Base-by-base conservation (phyloP, 495 filamentous ascomycete species). In the Aspergillus homomorphus region DNA sequence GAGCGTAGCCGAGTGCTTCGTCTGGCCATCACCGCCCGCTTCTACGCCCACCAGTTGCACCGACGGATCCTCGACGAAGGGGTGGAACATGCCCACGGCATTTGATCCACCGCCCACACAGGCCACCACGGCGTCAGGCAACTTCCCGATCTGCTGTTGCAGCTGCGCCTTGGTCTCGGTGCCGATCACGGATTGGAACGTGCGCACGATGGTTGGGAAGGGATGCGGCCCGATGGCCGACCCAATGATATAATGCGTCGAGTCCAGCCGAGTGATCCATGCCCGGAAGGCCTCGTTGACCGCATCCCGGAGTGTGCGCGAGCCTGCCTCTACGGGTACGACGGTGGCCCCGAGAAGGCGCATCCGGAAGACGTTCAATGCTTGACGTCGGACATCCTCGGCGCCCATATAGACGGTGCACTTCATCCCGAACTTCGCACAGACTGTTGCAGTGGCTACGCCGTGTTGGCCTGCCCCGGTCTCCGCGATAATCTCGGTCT, bases 381-480 rank as follows among this genome's bases (percentile, higher is more conserved):
- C 92, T 71, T 98, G 92, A 54, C 92, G 85, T 18, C 91, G 83
- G 30, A 98, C 91, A 71, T 98, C 92, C 70, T 96, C 91, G 18
- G 89, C 91, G 58, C 92, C 92, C 92, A 98, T 98, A 76, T 89
- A 96, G 44, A 98, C 86, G 21, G 89, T 93, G 69, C 92, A 98
- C 66, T 92, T 87, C 89, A 98, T 89, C 66, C 90, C 91, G 65
- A 98, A 96, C 70, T 94, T 94, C 58, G 92, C 92, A 60, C 92
- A 96, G n/a, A 95, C 91, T 0, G 92, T 96, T 0, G 92, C 92
- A 10, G 91, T 95, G 4, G 92, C 92, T 15, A 98, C 93, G 76
- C 92, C 92, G 73, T 98, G 92, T 69, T 97, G 92, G 26, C 92
- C 92, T n/a, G 92, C 92, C 53, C 92, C 92, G 12, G 92, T 97